Percentiles rank a stretch among this genome's conserved stretches.
phyloP scores from a whole-genome alignment of 2,329 filamentous ascomycete genomes.

The Trichoderma sp. region DNA sequence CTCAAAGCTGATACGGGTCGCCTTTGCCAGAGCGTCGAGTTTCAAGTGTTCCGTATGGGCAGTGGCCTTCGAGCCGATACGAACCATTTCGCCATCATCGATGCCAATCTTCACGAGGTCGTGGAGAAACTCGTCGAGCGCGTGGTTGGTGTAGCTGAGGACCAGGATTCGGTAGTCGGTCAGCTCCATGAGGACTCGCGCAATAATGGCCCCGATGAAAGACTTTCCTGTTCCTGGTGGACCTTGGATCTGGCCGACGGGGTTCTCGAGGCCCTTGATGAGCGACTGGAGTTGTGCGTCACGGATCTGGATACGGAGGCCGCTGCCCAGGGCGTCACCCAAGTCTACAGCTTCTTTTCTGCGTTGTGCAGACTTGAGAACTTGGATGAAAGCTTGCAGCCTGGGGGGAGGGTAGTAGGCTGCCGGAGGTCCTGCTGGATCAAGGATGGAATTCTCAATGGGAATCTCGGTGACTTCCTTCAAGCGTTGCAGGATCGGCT shows the following conservation, averaged over 20 bases:
- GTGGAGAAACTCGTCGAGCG: conserved; percentile 60
- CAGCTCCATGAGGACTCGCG: conserved; percentile 56
- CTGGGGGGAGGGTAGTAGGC: conserved; percentile 25
- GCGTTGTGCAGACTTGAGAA: not conserved
- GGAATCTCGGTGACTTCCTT: conserved; percentile 59
- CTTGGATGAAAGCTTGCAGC: conserved; percentile 15
- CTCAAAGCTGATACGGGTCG: conserved; percentile 1
- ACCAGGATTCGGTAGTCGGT: conserved; percentile 61
- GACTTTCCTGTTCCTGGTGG: conserved; percentile 79
- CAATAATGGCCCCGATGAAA: conserved; percentile 67
- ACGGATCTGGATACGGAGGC: conserved; percentile 32
- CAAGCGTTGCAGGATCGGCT: conserved; percentile 64
- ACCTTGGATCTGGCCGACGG: conserved; percentile 67
- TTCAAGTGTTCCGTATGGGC: conserved; percentile 50
- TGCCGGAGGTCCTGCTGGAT: conserved; percentile 29
- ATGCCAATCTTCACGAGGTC: conserved; percentile 66
- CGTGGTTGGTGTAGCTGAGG: conserved; percentile 66
- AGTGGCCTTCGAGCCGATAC: conserved; percentile 64
- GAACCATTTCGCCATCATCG: conserved; percentile 51
- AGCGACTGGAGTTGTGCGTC: conserved; percentile 60
- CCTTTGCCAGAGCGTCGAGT: conserved; percentile 46
- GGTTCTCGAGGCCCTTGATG: conserved; percentile 53
- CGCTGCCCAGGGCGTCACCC: conserved; percentile 33
- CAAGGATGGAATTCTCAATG: conserved; percentile 56
- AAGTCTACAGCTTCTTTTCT: conserved; percentile 18